Evolutionary conservation across 129 eudicot genomes (phyloP).

Genomic region (Rutidosis leptorrhynchoides): DNA sequence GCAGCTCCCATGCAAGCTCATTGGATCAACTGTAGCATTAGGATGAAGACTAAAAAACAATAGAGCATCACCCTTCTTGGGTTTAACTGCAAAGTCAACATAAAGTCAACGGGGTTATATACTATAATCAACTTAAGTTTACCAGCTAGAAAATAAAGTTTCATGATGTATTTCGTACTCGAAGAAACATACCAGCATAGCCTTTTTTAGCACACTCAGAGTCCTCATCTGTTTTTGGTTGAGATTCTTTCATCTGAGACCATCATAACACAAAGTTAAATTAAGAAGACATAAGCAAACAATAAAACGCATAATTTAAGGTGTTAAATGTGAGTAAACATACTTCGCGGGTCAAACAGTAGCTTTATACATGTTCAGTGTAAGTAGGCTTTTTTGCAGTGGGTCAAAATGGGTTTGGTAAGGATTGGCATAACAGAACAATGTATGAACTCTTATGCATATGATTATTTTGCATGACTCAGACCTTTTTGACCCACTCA

Average conservation of each 20-base stretch:
- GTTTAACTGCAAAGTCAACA: slow-evolving; percentile 60
- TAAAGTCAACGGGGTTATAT: neutral
- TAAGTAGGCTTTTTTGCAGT: neutral
- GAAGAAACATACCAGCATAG: slow-evolving; percentile 52
- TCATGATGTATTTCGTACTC: neutral
- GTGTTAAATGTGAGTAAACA: neutral
- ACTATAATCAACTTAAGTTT: neutral
- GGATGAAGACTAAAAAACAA: slow-evolving; percentile 78
- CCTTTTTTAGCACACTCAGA: slow-evolving; percentile 77
- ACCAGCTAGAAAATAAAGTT: neutral
- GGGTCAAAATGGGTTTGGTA: neutral
- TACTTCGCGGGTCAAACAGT: neutral
- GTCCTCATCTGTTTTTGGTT: slow-evolving; percentile 51
- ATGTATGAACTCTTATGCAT: neutral
- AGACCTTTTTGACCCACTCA: neutral
- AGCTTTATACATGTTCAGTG: neutral
- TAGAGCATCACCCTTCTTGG: slow-evolving; percentile 68
- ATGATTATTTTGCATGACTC: neutral
- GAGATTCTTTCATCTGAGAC: slow-evolving; percentile 46
- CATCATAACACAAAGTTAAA: neutral
- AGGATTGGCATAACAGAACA: too few relatives aligned
- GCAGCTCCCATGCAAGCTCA: slow-evolving; percentile 83
- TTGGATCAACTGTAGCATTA: slow-evolving; percentile 53
- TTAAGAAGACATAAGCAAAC: slow-evolving; percentile 10
- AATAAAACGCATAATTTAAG: neutral